Evolutionary conservation across 768 basidiomycete species (phyloP), one percentile per base, ranked within the genome.

Genomic region (Gymnopilus junonius): DNA sequence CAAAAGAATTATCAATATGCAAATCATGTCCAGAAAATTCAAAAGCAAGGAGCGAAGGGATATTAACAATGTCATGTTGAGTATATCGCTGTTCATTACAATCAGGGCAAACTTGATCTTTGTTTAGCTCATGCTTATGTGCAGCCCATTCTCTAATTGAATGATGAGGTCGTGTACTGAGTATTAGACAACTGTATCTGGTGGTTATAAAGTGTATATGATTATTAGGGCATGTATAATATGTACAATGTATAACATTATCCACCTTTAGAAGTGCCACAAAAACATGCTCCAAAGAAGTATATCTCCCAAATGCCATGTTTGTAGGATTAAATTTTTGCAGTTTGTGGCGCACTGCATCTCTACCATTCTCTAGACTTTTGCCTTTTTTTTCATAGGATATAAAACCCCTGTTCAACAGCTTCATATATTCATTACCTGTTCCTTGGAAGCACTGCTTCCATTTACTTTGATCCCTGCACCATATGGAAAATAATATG

Each of bases 401-500:
- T 50, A 15, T 50, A 50, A 50, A 50, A 8, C 48, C 48, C 15
- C n/a, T 50, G 15, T 17, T 14, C 10, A 50, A 15, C 1, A 29
- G 7, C 8, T 29, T 17, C 23, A 50, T 50, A 15, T 15, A 29
- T 29, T 25, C 27, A 29, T 50, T 50, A 14, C 25, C 25, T 15
- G 17, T 50, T 6, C 7, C 25, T 4, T 29, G 25, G 12, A 50
- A 29, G 7, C n/a, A 17, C 4, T 32, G 8, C 1, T 34, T 51
- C 53, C 63, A 60, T 29, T 43, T 27, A 15, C n/a, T 17, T 58
- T 21, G 29, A 32, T 42, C 37, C 20, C 8, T 23, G 17, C n/a
- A 23, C 72, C 69, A 74, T 14, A 72, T 50, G 48, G 68, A 50
- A 58, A 57, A 71, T 5, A 77, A 46, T 4, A 70, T 56, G 0